Percentiles rank a stretch among this genome's conserved stretches.
Conservation (phyloP, 176 grass and related monocot genomes). For the Poa pratensis region DNA sequence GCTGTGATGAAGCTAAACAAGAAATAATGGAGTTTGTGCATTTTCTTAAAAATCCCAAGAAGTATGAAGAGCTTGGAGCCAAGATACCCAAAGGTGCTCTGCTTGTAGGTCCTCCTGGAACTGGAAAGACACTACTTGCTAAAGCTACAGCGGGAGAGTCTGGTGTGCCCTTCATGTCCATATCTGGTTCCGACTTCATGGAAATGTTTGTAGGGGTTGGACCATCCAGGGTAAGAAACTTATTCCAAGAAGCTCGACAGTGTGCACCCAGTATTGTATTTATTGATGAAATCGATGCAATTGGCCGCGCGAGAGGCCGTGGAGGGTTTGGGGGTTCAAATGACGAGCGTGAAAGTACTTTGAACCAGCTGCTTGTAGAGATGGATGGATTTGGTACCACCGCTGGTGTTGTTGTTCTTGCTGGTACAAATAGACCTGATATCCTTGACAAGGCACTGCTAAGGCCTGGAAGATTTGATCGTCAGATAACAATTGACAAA, state of each 20-base stretch:
- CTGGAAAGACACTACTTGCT: slow-evolving; percentile 83
- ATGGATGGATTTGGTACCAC: slow-evolving; percentile 86
- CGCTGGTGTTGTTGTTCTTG: slow-evolving; percentile 79
- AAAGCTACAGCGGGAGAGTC: slow-evolving; percentile 87
- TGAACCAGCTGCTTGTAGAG: slow-evolving; percentile 85
- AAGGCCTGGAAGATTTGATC: slow-evolving; percentile 96
- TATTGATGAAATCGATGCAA: slow-evolving; percentile 88
- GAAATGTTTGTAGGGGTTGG: slow-evolving; percentile 94
- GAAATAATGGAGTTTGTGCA: slow-evolving; percentile 93
- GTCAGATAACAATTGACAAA: slow-evolving; percentile 95
- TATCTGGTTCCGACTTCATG: slow-evolving; percentile 88
- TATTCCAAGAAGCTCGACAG: slow-evolving; percentile 76
- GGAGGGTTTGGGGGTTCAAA: slow-evolving; percentile 69
- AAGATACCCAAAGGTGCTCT: slow-evolving; percentile 87
- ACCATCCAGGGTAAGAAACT: slow-evolving; percentile 71
- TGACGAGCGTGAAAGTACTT: slow-evolving; percentile 84
- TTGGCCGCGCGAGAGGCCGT: slow-evolving; percentile 75
- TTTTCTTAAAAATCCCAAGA: slow-evolving; percentile 76
- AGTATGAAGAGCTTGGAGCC: slow-evolving; percentile 76
- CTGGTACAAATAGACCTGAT: slow-evolving; percentile 92
- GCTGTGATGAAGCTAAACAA: slow-evolving; percentile 87
- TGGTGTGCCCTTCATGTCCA: slow-evolving; percentile 73
- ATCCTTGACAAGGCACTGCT: slow-evolving; percentile 93
- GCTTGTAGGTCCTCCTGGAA: slow-evolving; percentile 83
- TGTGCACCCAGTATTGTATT: slow-evolving; percentile 85